Percentiles rank a stretch among this genome's conserved stretches.
These are phyloP conservation scores for Corylus avellana DNA, from an alignment of 306 rosid species.

Conservation along the genomic window DNA sequence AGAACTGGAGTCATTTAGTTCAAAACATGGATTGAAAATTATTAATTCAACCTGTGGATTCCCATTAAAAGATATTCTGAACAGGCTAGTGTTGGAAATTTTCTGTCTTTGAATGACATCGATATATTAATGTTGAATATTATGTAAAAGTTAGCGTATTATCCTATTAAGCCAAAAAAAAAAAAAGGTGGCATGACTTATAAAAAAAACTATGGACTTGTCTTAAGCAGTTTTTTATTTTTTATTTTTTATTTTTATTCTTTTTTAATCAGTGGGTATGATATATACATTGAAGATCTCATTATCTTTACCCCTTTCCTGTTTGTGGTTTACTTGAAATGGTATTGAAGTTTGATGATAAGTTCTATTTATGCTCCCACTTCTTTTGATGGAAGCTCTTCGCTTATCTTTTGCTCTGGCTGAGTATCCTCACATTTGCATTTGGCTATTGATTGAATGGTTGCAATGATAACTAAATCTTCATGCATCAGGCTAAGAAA, in stretches of 20 bases:
- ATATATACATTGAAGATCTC: neutral
- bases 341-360: neutral
- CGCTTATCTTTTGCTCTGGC: neutral
- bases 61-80: neutral
- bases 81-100: neutral
- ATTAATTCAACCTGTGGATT: neutral
- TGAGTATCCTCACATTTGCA: neutral
- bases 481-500: neutral
- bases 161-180: neutral
- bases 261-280: neutral
- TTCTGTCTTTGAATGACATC: neutral
- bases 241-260: neutral
- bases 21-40: neutral
- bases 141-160: neutral
- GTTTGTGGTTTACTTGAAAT: neutral
- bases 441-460: constrained; percentile 2
- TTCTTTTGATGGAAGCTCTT: neutral
- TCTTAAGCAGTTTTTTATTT: neutral
- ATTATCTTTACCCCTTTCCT: neutral
- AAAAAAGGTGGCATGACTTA: neutral
- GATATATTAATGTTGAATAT: neutral
- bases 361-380: neutral
- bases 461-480: neutral
- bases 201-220: neutral
- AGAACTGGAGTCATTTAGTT: constrained; percentile 5